phyloP scores from a whole-genome alignment of 805 yeast species.

The Vanderwaltozyma tropicalis region DNA sequence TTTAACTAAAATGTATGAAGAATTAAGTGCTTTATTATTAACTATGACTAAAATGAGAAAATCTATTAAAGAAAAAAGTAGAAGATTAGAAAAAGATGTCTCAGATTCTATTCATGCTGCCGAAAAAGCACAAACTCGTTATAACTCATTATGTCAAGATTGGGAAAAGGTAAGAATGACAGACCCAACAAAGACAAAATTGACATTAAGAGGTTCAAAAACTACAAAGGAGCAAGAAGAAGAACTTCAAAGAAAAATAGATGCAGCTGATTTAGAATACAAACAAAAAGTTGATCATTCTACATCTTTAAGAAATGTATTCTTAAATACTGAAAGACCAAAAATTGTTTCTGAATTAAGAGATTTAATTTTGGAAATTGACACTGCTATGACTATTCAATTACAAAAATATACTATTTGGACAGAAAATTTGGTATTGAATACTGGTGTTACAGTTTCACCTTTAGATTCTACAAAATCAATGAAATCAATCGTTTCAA shows the following conservation, averaged over 20 bases:
- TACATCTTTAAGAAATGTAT: conserved; percentile 61
- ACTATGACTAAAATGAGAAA: conserved; percentile 69
- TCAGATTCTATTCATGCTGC: conserved; percentile 72
- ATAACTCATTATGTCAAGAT: conserved; percentile 74
- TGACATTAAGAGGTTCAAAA: conserved; percentile 69
- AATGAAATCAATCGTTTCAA: conserved; percentile 65
- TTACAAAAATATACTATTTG: conserved; percentile 81
- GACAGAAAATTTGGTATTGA: conserved; percentile 72
- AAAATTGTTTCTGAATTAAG: conserved; percentile 58
- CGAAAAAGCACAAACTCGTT: conserved; percentile 76
- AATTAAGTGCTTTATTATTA: conserved; percentile 57
- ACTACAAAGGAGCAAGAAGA: conserved; percentile 82
- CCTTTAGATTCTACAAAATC: conserved; percentile 57
- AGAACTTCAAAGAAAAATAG: conserved; percentile 70
- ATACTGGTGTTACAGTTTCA: conserved; percentile 70
- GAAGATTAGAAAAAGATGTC: conserved; percentile 74
- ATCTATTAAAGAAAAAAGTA: conserved; percentile 68
- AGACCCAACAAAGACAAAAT: conserved; percentile 77
- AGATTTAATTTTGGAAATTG: conserved; percentile 74
- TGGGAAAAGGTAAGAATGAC: conserved; percentile 69
- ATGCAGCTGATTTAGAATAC: conserved; percentile 78
- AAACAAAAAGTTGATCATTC: conserved; percentile 64
- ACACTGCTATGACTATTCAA: conserved; percentile 81
- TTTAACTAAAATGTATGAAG: conserved; percentile 76
- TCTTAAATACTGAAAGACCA: conserved; percentile 68